Evolutionary conservation across 495 filamentous ascomycete species (phyloP).

Genomic region (Endocarpon pusillum): DNA sequence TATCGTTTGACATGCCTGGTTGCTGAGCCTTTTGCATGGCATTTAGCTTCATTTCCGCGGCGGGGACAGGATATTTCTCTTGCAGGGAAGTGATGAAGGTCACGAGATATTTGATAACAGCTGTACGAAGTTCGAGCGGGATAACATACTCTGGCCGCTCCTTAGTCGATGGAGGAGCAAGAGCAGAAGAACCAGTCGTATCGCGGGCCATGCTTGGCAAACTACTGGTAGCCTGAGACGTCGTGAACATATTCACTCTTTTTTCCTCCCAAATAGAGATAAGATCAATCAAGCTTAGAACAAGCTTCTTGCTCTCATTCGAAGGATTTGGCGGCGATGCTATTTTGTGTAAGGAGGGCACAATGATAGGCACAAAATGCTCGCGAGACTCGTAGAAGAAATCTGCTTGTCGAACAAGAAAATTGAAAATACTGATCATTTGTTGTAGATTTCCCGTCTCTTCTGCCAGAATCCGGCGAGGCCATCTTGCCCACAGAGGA

Average conservation of each 20-base stretch:
- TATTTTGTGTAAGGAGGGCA: slow-evolving; percentile 75
- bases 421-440: slow-evolving; percentile 93
- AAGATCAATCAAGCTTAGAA: slow-evolving; percentile 71
- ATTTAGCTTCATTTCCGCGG: slow-evolving; percentile 43
- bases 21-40: slow-evolving; percentile 26
- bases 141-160: slow-evolving; percentile 55
- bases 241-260: slow-evolving; percentile 36
- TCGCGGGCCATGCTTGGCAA: slow-evolving; percentile 42
- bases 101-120: slow-evolving; percentile 83
- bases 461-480: slow-evolving; percentile 78
- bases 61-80: slow-evolving; percentile 61
- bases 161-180: slow-evolving; percentile 30
- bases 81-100: slow-evolving; percentile 83
- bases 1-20: slow-evolving; percentile 44
- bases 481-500: slow-evolving; percentile 77
- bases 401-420: slow-evolving; percentile 79
- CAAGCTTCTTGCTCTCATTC: slow-evolving; percentile 83
- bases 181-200: slow-evolving; percentile 23
- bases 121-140: slow-evolving; percentile 42
- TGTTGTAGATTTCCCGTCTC: slow-evolving; percentile 95
- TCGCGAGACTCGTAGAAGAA: slow-evolving; percentile 92
- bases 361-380: slow-evolving; percentile 74
- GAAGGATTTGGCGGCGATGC: slow-evolving; percentile 70
- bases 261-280: slow-evolving; percentile 89
- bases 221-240: slow-evolving; percentile 28